Conservation (phyloP, 768 basidiomycete genomes). For the Calocybe indica region DNA sequence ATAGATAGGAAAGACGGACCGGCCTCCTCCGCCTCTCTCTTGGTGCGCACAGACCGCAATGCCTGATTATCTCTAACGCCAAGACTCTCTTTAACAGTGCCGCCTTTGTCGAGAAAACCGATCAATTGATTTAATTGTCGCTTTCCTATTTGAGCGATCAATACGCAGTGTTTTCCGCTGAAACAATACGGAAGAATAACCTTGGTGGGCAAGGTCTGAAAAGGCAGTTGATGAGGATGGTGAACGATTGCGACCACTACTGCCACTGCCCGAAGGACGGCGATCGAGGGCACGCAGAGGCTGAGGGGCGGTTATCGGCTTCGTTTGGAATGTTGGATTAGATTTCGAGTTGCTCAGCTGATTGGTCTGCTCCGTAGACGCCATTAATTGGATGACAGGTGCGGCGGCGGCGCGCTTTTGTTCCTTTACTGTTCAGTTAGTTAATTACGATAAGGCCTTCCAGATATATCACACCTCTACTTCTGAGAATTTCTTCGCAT, state of each 20-base stretch:
- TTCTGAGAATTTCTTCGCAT: slow-evolving; percentile 81
- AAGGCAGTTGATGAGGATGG: slow-evolving; percentile 80
- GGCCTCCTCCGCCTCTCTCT: slow-evolving; percentile 89
- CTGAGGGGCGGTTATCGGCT: slow-evolving; percentile 64
- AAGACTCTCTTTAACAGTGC: slow-evolving; percentile 52
- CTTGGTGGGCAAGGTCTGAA: slow-evolving; percentile 85
- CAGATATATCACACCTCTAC: slow-evolving; percentile 56
- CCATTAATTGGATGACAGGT: slow-evolving; percentile 23
- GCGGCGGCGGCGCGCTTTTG: slow-evolving; percentile 45
- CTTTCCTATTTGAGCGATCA: slow-evolving; percentile 52
- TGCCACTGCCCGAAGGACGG: slow-evolving; percentile 56
- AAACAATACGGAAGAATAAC: slow-evolving; percentile 22
- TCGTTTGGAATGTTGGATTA: slow-evolving; percentile 37
- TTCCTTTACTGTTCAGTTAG: slow-evolving; percentile 39
- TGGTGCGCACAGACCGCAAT: slow-evolving; percentile 71
- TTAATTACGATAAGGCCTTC: background rate
- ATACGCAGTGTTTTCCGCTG: slow-evolving; percentile 2
- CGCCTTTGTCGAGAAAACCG: slow-evolving; percentile 77
- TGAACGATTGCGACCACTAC: slow-evolving; percentile 58
- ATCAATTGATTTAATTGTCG: slow-evolving; percentile 83
- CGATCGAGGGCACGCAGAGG: slow-evolving; percentile 73
- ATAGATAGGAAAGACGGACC: slow-evolving; percentile 35
- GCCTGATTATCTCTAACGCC: slow-evolving; percentile 61
- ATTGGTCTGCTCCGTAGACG: slow-evolving; percentile 26
- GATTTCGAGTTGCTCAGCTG: slow-evolving; percentile 35